These are phyloP conservation scores for Lasiodiplodia hormozganensis DNA, from an alignment of 2,329 filamentous ascomycete genomes.

Conservation along the genomic window DNA sequence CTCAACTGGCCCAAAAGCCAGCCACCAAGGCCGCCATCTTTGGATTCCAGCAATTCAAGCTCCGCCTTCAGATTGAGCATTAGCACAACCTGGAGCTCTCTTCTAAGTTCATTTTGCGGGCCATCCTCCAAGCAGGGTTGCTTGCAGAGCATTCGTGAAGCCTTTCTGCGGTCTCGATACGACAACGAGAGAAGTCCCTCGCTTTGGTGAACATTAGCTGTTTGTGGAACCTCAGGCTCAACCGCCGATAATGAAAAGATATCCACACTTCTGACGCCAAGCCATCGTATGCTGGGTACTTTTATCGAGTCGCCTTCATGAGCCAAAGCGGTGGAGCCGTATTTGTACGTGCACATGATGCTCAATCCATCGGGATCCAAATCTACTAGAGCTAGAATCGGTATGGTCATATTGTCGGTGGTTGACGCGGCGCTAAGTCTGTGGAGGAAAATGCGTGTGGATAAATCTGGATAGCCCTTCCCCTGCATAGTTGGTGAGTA, in stretches of 20 bases:
- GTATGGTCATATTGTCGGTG: conserved; percentile 40
- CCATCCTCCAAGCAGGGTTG: conserved; percentile 44
- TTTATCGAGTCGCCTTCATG: conserved; percentile 63
- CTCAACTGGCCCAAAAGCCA: conserved; percentile 33
- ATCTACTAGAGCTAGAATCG: conserved; percentile 72
- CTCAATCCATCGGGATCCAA: conserved; percentile 78
- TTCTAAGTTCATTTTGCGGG: conserved; percentile 51
- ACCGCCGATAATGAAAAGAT: conserved; percentile 31
- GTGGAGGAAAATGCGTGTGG: conserved; percentile 70
- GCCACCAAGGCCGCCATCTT: conserved; percentile 39
- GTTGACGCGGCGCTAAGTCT: conserved; percentile 44
- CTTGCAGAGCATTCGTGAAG: conserved; percentile 57
- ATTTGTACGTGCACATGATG: conserved; percentile 76
- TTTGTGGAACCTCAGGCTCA: neutral
- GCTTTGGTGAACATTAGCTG: conserved; percentile 36
- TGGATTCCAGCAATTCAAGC: conserved; percentile 71
- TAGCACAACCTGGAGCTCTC: conserved; percentile 75
- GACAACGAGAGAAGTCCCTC: conserved; percentile 61
- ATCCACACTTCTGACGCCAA: conserved; percentile 61
- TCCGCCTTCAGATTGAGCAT: conserved; percentile 78
- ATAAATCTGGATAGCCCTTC: conserved; percentile 82
- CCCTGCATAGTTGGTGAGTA: conserved; percentile 58
- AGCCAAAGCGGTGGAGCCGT: conserved; percentile 68
- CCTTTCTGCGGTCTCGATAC: conserved; percentile 64
- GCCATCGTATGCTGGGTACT: conserved; percentile 65